Evolutionary conservation across 78 protist genomes (phyloP), one percentile per base, ranked within the genome.

Genomic region (Mastigamoeba balamuthi): DNA sequence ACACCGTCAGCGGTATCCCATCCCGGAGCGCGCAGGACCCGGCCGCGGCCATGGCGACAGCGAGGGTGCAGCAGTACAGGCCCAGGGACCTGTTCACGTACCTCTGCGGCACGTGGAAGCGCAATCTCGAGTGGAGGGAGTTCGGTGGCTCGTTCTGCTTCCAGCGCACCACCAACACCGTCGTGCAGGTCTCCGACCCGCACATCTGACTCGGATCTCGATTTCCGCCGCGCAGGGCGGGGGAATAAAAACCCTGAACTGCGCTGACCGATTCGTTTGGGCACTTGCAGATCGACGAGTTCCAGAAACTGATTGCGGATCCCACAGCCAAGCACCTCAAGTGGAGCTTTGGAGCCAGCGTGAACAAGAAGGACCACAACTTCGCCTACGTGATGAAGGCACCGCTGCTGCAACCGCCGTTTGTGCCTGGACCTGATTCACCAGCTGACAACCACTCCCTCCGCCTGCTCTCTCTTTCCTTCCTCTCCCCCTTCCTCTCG

Each of bases 121-220:
- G 88, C 53, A 83, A 83, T 30, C 65, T 83, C 0, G 88, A 83
- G 40, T 83, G 88, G 88, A 74, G 73, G 52, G 82, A 83, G 25
- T 83, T 74, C 69, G 82, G 83, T 37, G 80, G 78, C 48, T 8
- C 52, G 52, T 83, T 83, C 42, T 67, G 53, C 27, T 81, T 69
- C 30, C 66, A 75, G 41, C 73, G 88, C 42, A 77, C 81, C 7
- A 83, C 80, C 52, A 83, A 83, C 69, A 83, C 88, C 6, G 82
- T 83, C 5, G 88, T 83, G 33, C 23, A 44, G 33, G 85, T 81
- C 44, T 63, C 72, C 43, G n/a, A n/a, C 40, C 23, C n/a, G n/a
- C n/a, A n/a, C n/a, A n/a, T n/a, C n/a, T n/a, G 17, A 6, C 42
- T 40, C 42, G 5, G 17, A 5, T 5, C 42, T 40, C 17, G 42